Evolutionary conservation across 306 rosid genomes (phyloP), one percentile per base, ranked within the genome.

Genomic region (Trifolium subterraneum): DNA sequence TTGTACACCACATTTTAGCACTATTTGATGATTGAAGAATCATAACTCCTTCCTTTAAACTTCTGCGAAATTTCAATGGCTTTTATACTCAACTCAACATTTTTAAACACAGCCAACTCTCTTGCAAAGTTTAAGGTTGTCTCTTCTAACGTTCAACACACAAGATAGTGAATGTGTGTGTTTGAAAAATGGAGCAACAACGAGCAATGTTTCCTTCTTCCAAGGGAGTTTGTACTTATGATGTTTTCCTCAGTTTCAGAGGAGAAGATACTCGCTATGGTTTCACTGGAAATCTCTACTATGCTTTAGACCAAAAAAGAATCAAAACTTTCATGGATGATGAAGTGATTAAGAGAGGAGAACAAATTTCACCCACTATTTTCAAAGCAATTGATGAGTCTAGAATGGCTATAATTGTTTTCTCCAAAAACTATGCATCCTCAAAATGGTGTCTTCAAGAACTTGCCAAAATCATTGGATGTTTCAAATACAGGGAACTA

Each of bases 311-410:
- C 36, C 36, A 23, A 23, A 56, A 3, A 23, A 16, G 63, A 56
- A 56, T 56, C 63, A 56, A 23, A 13, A 56, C 63, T 12, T 56
- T 56, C 63, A 56, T 56, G 18, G 63, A 56, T 27, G 18, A 56
- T 23, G 63, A 56, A 12, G 9, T 5, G 9, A 56, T 56, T 2
- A 12, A 23, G 63, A 56, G 36, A 56, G 63, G 63, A 22, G 35
- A 56, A 56, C 36, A 56, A 11, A 23, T 67, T 44, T 67, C 72
- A 13, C 56, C 20, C 0, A 9, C 47, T 14, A 8, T 31, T 70
- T 3, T 44, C 6, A 15, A 69, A 16, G 61, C 48, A 18, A 50
- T 50, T 16, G 13, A 33, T 31, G 13, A 10, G 1, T 50, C 74
- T 29, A 50, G 31, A 9, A 18, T 18, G 12, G 41, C 50, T 0